phyloP scores from a whole-genome alignment of 768 basidiomycete species.

The Boletus coccyginus region DNA sequence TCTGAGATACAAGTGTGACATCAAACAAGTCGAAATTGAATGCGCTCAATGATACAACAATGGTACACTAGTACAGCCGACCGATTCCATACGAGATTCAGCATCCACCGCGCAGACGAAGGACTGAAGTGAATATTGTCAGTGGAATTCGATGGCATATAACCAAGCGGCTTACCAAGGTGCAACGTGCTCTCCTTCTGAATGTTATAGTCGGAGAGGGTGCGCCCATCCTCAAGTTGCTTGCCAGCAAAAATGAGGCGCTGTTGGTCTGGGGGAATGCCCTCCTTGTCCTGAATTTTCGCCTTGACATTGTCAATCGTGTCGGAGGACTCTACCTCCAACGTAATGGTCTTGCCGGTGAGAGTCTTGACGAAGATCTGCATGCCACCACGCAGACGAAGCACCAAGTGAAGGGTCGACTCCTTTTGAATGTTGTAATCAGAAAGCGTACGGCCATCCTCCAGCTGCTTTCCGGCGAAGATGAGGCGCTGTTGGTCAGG shows the following conservation, averaged over 20 bases:
- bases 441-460: conserved; percentile 86
- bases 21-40: not conserved
- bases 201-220: conserved; percentile 75
- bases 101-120: conserved; percentile 79
- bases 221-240: conserved; percentile 76
- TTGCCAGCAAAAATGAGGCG: conserved; percentile 80
- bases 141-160: not conserved
- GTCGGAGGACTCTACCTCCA: conserved; percentile 74
- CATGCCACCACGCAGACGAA: conserved; percentile 70
- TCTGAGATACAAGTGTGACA: no score
- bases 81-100: conserved; percentile 23
- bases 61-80: not conserved
- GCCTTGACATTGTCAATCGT: conserved; percentile 77
- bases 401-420: conserved; percentile 71
- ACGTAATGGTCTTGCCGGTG: conserved; percentile 74
- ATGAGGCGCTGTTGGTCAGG: conserved; percentile 86
- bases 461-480: conserved; percentile 93
- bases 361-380: conserved; percentile 72
- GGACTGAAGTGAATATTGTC: conserved; percentile 37
- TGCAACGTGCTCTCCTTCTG: conserved; percentile 75
- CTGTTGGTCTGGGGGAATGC: conserved; percentile 77
- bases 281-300: conserved; percentile 80
- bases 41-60: not conserved
- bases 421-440: conserved; percentile 87
- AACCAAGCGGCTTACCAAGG: conserved; percentile 34